Evolutionary conservation across 768 basidiomycete species (phyloP), one percentile per base, ranked within the genome.

Genomic region (Gautieria morchelliformis): DNA sequence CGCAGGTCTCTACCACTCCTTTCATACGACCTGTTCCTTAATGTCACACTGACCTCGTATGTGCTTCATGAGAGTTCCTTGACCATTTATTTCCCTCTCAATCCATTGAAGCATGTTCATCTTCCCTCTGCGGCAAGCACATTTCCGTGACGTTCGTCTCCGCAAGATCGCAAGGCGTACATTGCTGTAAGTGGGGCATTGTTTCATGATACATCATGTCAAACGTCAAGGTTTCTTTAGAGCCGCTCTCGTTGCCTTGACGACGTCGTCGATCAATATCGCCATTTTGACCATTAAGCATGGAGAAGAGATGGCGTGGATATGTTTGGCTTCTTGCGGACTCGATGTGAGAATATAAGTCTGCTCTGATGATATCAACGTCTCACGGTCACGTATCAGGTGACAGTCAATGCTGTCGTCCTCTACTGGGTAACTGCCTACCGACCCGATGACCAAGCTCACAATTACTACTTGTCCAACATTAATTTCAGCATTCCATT

Each of bases 181-280:
- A 1, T 65, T 77, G 41, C 59, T 74, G 76, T 77, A 58, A 32
- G 75, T 33, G 7, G 14, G 11, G 17, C 58, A 24, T 9, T 30
- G 12, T 48, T 39, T 3, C 27, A 6, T 1, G 24, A 17, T 20
- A 15, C 37, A 45, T 56, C n/a, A 48, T 35, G 39, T 56, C 37
- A 15, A 30, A 27, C 27, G 24, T 17, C 40, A 46, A 45, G 14
- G 10, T 42, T 9, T 39, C 22, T 45, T 40, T 58, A 77, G 77
- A 47, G 79, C 79, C 0, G 71, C 80, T 0, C 61, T 67, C 20
- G 68, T 77, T 20, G 75, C 78, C 0, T 71, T 82, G 12, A 70
- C 71, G 11, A 80, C 80, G 6, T 79, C 78, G 11, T 72, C 75
- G 39, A 60, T 64, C 53, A 75, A 82, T 63, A 74, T 80, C 40